Percentiles rank a stretch among this genome's conserved stretches.
Conservation (phyloP, 139 green algal species). For the Chlorella sp. region DNA sequence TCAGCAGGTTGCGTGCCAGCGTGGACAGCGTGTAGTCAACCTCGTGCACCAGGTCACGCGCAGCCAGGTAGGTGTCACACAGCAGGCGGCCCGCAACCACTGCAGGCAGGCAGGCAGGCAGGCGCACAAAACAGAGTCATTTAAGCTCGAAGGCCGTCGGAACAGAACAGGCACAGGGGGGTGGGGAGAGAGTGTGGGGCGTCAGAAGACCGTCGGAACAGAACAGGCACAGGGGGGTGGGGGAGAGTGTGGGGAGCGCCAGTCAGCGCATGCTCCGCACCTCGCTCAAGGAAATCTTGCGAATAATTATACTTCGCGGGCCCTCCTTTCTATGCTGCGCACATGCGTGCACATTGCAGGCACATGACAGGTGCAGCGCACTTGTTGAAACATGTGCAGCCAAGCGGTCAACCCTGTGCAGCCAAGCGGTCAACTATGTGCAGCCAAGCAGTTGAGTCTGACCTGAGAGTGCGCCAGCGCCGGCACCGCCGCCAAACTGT, state of each 20-base stretch:
- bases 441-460: background rate
- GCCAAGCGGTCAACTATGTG: too few species aligned
- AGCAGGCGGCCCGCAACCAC: constrained; percentile 86
- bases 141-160: too few species aligned
- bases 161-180: constrained; percentile 27
- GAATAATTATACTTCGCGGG: too few species aligned
- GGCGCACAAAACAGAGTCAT: background rate
- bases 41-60: constrained; percentile 91
- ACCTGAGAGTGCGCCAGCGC: constrained; percentile 26
- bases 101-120: constrained; percentile 29
- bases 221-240: background rate
- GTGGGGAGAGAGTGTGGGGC: too few species aligned
- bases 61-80: constrained; percentile 96
- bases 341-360: too few species aligned
- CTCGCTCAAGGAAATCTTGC: too few species aligned
- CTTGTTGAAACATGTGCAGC: too few species aligned
- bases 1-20: constrained; percentile 84
- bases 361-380: too few species aligned
- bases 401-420: background rate
- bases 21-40: constrained; percentile 95
- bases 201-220: background rate
- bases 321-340: too few species aligned
- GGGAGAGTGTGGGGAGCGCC: too few species aligned
- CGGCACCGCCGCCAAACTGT: constrained; percentile 87
- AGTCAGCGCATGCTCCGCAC: too few species aligned